phyloP scores from a whole-genome alignment of 768 basidiomycete genomes.

The Nidularia sp. region DNA sequence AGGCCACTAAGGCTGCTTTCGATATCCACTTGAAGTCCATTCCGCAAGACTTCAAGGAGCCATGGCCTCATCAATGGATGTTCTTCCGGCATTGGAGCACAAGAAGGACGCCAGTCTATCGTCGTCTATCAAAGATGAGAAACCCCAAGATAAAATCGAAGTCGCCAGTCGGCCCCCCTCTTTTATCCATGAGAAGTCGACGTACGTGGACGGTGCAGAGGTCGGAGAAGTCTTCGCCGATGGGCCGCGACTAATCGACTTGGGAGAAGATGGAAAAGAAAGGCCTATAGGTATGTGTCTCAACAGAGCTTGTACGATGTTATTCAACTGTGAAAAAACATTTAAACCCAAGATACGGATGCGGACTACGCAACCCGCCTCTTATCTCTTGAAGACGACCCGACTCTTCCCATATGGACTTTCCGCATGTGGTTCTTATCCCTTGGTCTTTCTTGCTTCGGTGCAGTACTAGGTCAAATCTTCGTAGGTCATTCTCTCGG shows the following conservation, averaged over 20 bases:
- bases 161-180: not conserved
- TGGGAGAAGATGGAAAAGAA: conserved; percentile 31
- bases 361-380: conserved; percentile 31
- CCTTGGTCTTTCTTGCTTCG: conserved; percentile 40
- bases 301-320: not conserved
- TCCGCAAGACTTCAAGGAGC: too few relatives aligned
- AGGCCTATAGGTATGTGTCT: conserved; percentile 25
- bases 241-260: conserved; percentile 24
- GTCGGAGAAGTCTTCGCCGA: conserved; percentile 19
- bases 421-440: conserved; percentile 43
- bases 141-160: not conserved
- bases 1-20: too few relatives aligned
- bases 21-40: too few relatives aligned
- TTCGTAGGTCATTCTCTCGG: conserved; percentile 24
- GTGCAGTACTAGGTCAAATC: conserved; percentile 33
- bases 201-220: conserved; percentile 1
- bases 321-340: too few relatives aligned
- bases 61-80: too few relatives aligned
- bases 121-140: not conserved
- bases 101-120: not conserved
- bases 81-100: too few relatives aligned
- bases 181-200: not conserved
- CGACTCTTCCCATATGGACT: conserved; percentile 29
- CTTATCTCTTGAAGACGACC: conserved; percentile 36
- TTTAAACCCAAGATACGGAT: conserved; percentile 16